Evolutionary conservation across 1,139 yeast species (phyloP).

Genomic region (Taphrina deformans): DNA sequence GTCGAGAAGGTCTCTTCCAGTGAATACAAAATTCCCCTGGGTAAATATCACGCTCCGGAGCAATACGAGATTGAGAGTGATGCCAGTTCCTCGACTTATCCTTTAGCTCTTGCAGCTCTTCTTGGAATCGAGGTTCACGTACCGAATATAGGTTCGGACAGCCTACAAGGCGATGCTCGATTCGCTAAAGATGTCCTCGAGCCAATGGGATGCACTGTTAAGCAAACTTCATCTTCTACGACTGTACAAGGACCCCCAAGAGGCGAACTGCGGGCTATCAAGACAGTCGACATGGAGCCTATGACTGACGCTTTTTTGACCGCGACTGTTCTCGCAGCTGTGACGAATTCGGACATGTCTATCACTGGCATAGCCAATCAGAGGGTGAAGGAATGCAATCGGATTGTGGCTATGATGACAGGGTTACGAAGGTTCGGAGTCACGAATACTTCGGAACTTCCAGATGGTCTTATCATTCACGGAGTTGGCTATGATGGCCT

Average conservation of each 20-base stretch:
- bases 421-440: constrained; percentile 92
- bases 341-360: constrained; percentile 54
- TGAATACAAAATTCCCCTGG: constrained; percentile 89
- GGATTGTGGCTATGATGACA: constrained; percentile 91
- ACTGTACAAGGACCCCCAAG: constrained; percentile 86
- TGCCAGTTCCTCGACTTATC: constrained; percentile 98
- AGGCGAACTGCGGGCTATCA: constrained; percentile 67
- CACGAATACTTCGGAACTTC: constrained; percentile 66
- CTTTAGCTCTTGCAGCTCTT: constrained; percentile 96
- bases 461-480: constrained; percentile 86
- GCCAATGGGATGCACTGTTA: constrained; percentile 94
- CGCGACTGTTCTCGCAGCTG: constrained; percentile 94
- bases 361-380: constrained; percentile 97
- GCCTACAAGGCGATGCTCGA: constrained; percentile 95
- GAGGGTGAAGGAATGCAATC: constrained; percentile 94
- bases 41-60: constrained; percentile 71
- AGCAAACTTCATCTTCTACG: constrained; percentile 78
- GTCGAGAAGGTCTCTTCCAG: constrained; percentile 72
- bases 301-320: constrained; percentile 99
- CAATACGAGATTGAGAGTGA: constrained; percentile 92
- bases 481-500: constrained; percentile 51
- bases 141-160: constrained; percentile 89
- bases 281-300: constrained; percentile 93
- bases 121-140: constrained; percentile 90
- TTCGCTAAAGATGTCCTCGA: constrained; percentile 88